These are phyloP conservation scores for Ustilago nuda DNA, from an alignment of 1,284 basidiomycete species.

Conservation along the genomic window DNA sequence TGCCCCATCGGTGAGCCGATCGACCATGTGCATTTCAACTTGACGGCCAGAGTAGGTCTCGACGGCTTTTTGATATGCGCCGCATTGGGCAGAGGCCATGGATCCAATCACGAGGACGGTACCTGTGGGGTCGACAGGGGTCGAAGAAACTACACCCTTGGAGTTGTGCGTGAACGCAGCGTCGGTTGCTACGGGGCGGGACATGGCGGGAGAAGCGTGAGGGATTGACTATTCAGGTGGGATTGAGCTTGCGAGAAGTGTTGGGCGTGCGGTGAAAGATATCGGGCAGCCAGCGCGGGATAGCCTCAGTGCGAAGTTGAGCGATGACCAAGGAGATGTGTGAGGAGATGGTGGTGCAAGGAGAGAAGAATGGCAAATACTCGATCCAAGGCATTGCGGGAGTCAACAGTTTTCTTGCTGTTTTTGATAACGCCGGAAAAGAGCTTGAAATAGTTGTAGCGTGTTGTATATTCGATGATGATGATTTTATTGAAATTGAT, in stretches of 20 bases:
- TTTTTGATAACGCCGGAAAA: background rate
- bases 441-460: too few relatives aligned
- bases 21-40: constrained; percentile 68
- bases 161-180: constrained; percentile 43
- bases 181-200: constrained; percentile 45
- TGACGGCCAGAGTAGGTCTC: constrained; percentile 46
- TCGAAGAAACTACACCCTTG: constrained; percentile 43
- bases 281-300: too few relatives aligned
- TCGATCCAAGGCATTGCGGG: background rate
- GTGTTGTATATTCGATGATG: too few relatives aligned
- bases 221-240: background rate
- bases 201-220: constrained; percentile 19
- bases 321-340: background rate
- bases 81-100: constrained; percentile 59
- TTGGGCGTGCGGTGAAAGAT: too few relatives aligned
- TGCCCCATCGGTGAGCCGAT: constrained; percentile 64
- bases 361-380: background rate
- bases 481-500: too few relatives aligned
- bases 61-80: constrained; percentile 61
- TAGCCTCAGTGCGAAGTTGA: too few relatives aligned
- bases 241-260: too few relatives aligned
- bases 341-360: constrained; percentile 2
- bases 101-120: constrained; percentile 62
- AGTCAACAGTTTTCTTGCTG: background rate
- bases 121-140: constrained; percentile 38